Percentiles rank a stretch among this genome's conserved stretches.
Conservation (phyloP, 352 stramenopile species). For the Phytophthora sp. region DNA sequence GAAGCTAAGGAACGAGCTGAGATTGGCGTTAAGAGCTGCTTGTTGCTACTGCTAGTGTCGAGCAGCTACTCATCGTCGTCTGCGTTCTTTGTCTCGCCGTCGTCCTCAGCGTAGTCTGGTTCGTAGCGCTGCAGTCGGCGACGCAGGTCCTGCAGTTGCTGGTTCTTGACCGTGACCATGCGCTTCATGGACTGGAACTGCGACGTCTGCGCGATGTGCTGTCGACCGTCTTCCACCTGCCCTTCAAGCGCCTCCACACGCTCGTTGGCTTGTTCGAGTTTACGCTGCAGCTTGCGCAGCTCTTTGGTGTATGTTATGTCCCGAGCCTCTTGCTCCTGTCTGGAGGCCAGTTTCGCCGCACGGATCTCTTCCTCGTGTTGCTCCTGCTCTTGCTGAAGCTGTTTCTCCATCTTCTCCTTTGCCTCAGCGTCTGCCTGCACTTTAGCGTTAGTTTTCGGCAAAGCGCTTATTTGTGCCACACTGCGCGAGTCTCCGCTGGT, state of each 20-base stretch:
- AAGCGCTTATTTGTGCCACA: constrained; percentile 26
- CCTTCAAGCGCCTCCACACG: constrained; percentile 62
- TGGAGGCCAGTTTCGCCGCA: constrained; percentile 51
- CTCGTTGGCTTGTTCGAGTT: constrained; percentile 61
- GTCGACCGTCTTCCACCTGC: constrained; percentile 60
- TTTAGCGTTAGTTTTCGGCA: constrained; percentile 39
- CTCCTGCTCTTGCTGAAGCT: constrained; percentile 48
- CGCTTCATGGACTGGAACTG: constrained; percentile 89
- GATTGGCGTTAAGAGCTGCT: not conserved
- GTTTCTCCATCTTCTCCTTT: constrained; percentile 33
- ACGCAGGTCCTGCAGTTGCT: constrained; percentile 72
- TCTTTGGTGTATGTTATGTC: constrained; percentile 60
- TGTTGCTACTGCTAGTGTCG: not conserved
- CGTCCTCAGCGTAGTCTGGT: constrained; percentile 57
- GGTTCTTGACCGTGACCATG: constrained; percentile 85
- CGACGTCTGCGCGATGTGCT: constrained; percentile 78
- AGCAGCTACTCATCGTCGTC: constrained; percentile 52
- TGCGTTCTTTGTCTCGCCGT: constrained; percentile 58
- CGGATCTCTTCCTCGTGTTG: constrained; percentile 71
- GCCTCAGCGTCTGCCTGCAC: constrained; percentile 21
- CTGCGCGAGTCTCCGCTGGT: constrained; percentile 42
- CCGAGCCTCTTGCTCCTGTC: constrained; percentile 55
- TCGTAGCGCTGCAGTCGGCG: constrained; percentile 80
- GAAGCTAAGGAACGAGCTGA: not conserved
- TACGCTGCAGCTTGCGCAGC: constrained; percentile 56